A percentile compares a stretch with the other conserved stretches of the same genome.
Evolutionary conservation across 305 asterid genomes (phyloP).

Genomic region (Coffea humblotiana): DNA sequence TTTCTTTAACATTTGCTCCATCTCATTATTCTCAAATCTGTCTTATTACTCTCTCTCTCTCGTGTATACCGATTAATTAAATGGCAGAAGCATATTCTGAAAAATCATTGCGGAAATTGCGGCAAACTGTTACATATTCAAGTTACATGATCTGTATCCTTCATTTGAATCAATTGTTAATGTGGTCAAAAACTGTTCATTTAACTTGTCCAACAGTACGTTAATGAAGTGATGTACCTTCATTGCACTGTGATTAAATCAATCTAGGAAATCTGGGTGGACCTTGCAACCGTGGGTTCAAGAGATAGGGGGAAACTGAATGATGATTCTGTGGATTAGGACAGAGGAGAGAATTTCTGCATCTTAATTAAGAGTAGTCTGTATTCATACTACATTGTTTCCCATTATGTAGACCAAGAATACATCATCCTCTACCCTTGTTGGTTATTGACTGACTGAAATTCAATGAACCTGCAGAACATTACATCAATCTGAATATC

Average conservation of each 20-base stretch:
- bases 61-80: neutral
- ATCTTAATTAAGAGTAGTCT: neutral
- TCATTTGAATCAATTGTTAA: neutral
- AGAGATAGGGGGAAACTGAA: neutral
- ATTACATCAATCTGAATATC: slow-evolving; percentile 11
- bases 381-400: neutral
- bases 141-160: neutral
- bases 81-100: slow-evolving; percentile 2
- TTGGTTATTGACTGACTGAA: slow-evolving; percentile 1
- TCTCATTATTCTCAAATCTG: neutral
- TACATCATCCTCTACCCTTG: neutral
- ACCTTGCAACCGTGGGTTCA: neutral
- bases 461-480: slow-evolving; percentile 23
- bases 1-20: slow-evolving; percentile 8
- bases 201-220: neutral
- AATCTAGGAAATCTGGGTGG: slow-evolving; percentile 1
- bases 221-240: neutral
- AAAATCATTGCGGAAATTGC: slow-evolving; percentile 17
- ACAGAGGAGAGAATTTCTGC: neutral
- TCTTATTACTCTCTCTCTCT: slow-evolving; percentile 8
- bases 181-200: neutral
- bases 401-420: neutral
- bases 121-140: slow-evolving; percentile 14
- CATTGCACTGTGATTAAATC: neutral
- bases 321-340: slow-evolving; percentile 2